Evolutionary conservation across 345 rosid genomes (phyloP), one percentile per base, ranked within the genome.

Genomic region (Acer yangbiense): DNA sequence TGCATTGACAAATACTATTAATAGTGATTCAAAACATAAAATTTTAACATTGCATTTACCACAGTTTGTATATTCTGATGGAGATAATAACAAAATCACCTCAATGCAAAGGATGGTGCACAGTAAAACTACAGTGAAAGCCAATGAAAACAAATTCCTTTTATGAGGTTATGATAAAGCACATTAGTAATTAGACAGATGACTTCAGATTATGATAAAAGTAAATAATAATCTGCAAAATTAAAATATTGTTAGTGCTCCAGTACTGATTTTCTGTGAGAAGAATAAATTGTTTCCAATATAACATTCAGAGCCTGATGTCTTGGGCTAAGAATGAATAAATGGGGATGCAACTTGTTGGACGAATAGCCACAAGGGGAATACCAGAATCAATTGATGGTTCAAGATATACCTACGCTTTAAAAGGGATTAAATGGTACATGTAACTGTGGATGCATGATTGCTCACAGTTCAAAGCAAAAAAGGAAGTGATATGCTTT

Each of bases 1-100:
- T 73, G 35, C 6, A 63, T 60, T 69, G 54, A 43, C 71, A 74
- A 55, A 65, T 3, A 16, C 35, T 11, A 77, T 67, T 68, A 52
- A 5, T 3, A 67, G 44, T 3, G 29, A 65, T 65, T 67, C 66
- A 65, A 50, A 78, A 65, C 73, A 23, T 27, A 55, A 48, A 46
- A 70, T 25, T 32, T 63, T 16, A 16, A 39, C 25, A 52, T 32
- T 18, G 14, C 61, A 54, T n/a, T 18, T 52, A 39, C 7, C 10
- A 39, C 6, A 62, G 13, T 60, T 69, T 44, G 25, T 27, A 9
- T 54, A 17, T 39, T 57, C 54, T 9, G 23, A 76, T 57, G 39
- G 23, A 43, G 73, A 76, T 58, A 65, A 35, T 35, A 17, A 32
- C 18, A 21, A 21, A 71, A 57, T 65, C 27, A 17, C 39, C 68